phyloP scores from a whole-genome alignment of 2,329 filamentous ascomycete genomes.

The Dactylonectria macrodidyma region DNA sequence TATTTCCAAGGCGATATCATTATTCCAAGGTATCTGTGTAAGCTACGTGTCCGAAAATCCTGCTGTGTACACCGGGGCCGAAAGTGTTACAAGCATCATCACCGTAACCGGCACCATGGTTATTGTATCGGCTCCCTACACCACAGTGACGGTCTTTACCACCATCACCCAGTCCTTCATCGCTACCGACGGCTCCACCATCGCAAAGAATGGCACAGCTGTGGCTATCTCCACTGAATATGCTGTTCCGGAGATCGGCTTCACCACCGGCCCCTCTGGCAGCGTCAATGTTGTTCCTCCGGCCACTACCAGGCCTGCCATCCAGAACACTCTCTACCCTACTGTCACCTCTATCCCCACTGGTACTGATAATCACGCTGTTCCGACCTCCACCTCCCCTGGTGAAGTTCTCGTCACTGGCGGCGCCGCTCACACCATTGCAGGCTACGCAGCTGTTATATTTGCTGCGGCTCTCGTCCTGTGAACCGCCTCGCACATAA shows the following conservation, averaged over 20 bases:
- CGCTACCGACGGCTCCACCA: conserved; percentile 60
- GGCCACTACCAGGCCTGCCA: conserved; percentile 55
- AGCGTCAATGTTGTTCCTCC: conserved; percentile 46
- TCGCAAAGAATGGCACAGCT: conserved; percentile 63
- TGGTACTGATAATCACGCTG: conserved; percentile 18
- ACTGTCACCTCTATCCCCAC: conserved; percentile 48
- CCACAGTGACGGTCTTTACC: conserved; percentile 64
- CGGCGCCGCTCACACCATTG: conserved; percentile 58
- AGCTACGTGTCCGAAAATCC: conserved; percentile 82
- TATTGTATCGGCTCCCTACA: conserved; percentile 64
- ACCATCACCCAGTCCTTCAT: conserved; percentile 66
- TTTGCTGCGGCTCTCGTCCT: conserved; percentile 62
- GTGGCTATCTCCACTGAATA: conserved; percentile 66
- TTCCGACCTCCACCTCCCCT: conserved; percentile 50
- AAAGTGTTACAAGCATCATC: conserved; percentile 74
- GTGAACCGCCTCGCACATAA: conserved; percentile 54
- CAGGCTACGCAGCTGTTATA: conserved; percentile 63
- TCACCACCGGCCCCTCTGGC: conserved; percentile 56
- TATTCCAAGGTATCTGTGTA: conserved; percentile 94
- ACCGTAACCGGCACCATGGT: conserved; percentile 68
- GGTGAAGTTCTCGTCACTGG: conserved; percentile 55
- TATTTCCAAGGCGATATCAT: conserved; percentile 80
- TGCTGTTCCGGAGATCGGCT: conserved; percentile 67
- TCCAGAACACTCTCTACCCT: conserved; percentile 37
- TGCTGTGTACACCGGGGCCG: conserved; percentile 83